These are phyloP conservation scores for Diaporthe ampelina DNA, from an alignment of 2,329 filamentous ascomycete genomes.

Conservation along the genomic window DNA sequence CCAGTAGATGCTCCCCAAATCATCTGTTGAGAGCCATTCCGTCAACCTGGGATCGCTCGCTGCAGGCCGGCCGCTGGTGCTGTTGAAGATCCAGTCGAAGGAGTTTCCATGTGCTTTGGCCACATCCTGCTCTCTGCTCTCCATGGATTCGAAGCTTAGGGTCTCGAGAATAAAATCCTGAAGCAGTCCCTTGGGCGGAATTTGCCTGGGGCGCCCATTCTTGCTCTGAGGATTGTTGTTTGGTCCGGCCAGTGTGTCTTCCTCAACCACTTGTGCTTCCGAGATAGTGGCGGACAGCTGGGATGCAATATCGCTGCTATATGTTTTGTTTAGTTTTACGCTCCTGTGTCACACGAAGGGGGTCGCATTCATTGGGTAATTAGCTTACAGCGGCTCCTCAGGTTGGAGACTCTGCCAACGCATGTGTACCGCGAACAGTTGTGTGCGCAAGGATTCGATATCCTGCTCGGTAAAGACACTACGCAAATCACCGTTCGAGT, in stretches of 20 bases:
- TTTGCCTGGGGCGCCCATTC: background rate
- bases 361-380: background rate
- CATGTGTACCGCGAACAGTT: constrained; percentile 17
- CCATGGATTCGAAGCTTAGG: constrained; percentile 34
- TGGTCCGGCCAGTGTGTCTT: background rate
- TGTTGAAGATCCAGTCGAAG: constrained; percentile 38
- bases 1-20: constrained; percentile 37
- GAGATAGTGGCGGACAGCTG: constrained; percentile 4
- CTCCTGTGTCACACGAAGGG: background rate
- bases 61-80: background rate
- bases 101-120: constrained; percentile 35
- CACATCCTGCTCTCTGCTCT: constrained; percentile 33
- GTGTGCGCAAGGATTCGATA: constrained; percentile 15
- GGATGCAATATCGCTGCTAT: background rate
- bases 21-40: constrained; percentile 36
- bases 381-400: constrained; percentile 12
- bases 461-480: constrained; percentile 26
- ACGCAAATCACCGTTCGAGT: background rate
- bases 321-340: background rate
- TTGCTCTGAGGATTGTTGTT: background rate
- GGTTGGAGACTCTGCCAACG: constrained; percentile 1
- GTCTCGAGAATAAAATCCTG: constrained; percentile 39
- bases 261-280: background rate
- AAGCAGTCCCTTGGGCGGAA: constrained; percentile 17
- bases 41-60: constrained; percentile 17